Conservation (phyloP, 768 basidiomycete genomes). For the Termitomyces sp. region DNA sequence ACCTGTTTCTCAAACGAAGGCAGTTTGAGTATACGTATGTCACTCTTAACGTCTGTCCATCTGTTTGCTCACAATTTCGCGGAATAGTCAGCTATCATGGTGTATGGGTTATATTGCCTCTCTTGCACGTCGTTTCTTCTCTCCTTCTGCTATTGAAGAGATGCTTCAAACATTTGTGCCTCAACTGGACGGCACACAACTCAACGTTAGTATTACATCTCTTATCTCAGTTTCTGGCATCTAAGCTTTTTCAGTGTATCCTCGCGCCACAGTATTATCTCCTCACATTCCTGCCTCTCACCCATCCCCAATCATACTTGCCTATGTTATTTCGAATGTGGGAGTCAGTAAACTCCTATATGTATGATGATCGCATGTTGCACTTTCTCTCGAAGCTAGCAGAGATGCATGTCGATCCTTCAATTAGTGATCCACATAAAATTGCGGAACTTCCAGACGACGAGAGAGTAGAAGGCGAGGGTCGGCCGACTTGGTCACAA, state of each 20-base stretch:
- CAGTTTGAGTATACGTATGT: slow-evolving; percentile 77
- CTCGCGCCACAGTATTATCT: slow-evolving; percentile 83
- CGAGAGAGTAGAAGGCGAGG: slow-evolving; percentile 57
- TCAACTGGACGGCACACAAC: slow-evolving; percentile 62
- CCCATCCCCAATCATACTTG: slow-evolving; percentile 80
- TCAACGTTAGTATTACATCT: slow-evolving; percentile 51
- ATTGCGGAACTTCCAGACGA: slow-evolving; percentile 68
- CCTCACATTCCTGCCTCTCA: slow-evolving; percentile 79
- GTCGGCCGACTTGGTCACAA: slow-evolving; percentile 48
- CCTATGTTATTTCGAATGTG: slow-evolving; percentile 82
- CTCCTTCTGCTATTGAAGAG: slow-evolving; percentile 78
- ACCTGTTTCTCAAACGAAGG: slow-evolving; percentile 71
- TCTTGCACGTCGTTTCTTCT: slow-evolving; percentile 76
- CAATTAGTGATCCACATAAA: slow-evolving; percentile 66
- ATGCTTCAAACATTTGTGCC: slow-evolving; percentile 89
- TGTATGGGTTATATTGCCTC: slow-evolving; percentile 72
- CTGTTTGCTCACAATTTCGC: slow-evolving; percentile 4
- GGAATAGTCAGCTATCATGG: slow-evolving; percentile 63
- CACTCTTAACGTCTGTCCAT: not conserved
- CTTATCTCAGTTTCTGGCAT: not conserved
- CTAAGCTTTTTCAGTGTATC: slow-evolving; percentile 43
- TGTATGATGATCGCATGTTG: slow-evolving; percentile 88
- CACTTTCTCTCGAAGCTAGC: slow-evolving; percentile 74
- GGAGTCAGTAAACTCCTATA: slow-evolving; percentile 85
- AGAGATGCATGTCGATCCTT: slow-evolving; percentile 77